phyloP scores from a whole-genome alignment of 2,329 filamentous ascomycete species.

The Nakataea oryzae region DNA sequence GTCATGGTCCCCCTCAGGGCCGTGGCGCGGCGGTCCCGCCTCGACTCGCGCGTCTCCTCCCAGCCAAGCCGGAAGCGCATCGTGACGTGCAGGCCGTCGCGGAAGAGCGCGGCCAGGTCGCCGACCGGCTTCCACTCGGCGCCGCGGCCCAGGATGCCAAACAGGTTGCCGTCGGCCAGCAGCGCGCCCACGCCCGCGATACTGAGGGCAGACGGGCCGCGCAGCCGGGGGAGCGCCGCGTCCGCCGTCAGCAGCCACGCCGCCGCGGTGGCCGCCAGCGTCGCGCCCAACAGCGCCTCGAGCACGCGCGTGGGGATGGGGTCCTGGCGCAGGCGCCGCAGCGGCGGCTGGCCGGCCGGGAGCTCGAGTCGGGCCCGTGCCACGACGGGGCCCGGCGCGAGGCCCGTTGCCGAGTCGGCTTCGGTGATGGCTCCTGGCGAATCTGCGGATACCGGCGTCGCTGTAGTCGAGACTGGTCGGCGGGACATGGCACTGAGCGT shows the following conservation, averaged over 20 bases:
- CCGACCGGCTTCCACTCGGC: slow-evolving; percentile 15
- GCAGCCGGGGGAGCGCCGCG: slow-evolving; percentile 15
- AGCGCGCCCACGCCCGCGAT: slow-evolving; percentile 26
- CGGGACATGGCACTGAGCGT: slow-evolving; percentile 19
- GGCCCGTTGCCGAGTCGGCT: background rate
- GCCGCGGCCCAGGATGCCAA: slow-evolving; percentile 15
- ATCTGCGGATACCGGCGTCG: slow-evolving; percentile 4
- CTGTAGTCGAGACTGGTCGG: slow-evolving; percentile 11
- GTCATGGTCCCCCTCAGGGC: background rate
- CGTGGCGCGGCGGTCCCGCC: background rate
- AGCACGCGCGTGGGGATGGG: slow-evolving; percentile 20
- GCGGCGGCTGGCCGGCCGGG: background rate
- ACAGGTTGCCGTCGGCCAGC: slow-evolving; percentile 25
- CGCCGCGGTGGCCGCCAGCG: slow-evolving; percentile 15
- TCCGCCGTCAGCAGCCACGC: slow-evolving; percentile 18
- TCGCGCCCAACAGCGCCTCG: slow-evolving; percentile 18
- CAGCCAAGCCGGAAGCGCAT: slow-evolving; percentile 16
- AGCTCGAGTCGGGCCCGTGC: background rate
- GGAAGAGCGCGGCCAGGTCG: slow-evolving; percentile 11
- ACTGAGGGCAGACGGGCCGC: slow-evolving; percentile 13
- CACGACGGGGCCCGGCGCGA: background rate
- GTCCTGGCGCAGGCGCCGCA: slow-evolving; percentile 18
- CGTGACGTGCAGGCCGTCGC: slow-evolving; percentile 13
- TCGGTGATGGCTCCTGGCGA: slow-evolving; percentile 4
- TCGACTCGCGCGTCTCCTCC: slow-evolving; percentile 6